phyloP scores from a whole-genome alignment of 2,329 filamentous ascomycete species.

The Apiospora phragmitis region DNA sequence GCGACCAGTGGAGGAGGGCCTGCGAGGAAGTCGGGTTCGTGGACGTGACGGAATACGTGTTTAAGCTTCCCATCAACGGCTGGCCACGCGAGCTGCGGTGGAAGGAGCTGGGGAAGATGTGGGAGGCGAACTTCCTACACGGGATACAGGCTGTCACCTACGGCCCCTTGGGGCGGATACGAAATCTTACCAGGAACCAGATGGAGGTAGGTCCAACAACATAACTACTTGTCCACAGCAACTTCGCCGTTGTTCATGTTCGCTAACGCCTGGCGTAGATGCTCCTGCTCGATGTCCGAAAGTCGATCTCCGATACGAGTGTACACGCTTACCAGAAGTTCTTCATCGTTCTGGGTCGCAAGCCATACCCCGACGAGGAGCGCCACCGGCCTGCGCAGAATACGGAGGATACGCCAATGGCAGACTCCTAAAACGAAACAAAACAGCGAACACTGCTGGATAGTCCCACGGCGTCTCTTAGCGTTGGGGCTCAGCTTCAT shows the following conservation, averaged over 20 bases:
- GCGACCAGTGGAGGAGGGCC: constrained; percentile 34
- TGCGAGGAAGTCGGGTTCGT: constrained; percentile 54
- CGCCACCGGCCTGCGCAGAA: background rate
- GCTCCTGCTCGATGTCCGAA: constrained; percentile 49
- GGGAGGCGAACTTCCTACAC: constrained; percentile 43
- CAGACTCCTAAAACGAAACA: background rate
- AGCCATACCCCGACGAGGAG: constrained; percentile 41
- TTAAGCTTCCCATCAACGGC: constrained; percentile 54
- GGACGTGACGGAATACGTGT: constrained; percentile 52
- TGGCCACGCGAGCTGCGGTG: constrained; percentile 51
- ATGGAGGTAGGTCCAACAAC: constrained; percentile 43
- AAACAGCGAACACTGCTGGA: background rate
- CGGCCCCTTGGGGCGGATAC: constrained; percentile 40
- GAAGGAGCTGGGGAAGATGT: constrained; percentile 45
- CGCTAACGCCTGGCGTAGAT: constrained; percentile 33
- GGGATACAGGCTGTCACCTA: constrained; percentile 48
- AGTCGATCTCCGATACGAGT: constrained; percentile 44
- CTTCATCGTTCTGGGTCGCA: constrained; percentile 53
- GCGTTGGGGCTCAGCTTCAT: background rate
- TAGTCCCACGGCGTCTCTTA: background rate
- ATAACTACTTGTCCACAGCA: background rate
- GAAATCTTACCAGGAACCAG: constrained; percentile 42
- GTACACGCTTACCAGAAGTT: constrained; percentile 51
- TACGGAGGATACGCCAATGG: background rate
- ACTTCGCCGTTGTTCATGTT: background rate